Evolutionary conservation across 768 basidiomycete genomes (phyloP), one percentile per base, ranked within the genome.

Genomic region (Xanthoconium stramineum): DNA sequence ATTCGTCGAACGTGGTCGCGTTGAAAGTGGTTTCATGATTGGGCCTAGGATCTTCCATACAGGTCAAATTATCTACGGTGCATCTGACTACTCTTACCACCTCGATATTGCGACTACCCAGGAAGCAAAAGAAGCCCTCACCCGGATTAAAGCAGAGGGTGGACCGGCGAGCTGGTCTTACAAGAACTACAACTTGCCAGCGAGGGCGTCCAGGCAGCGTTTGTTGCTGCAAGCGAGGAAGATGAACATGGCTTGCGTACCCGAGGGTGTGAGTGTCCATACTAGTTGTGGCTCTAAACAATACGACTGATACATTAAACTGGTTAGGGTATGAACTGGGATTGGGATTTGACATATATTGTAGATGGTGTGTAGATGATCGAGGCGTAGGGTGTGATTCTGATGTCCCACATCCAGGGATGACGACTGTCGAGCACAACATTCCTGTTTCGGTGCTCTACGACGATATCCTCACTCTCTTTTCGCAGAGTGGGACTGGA

Each of bases 261-360:
- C 88, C 0, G 88, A 89, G 69, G 88, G 87, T 38, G 77, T 79
- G 42, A 61, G 77, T 73, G 15, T 7, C n/a, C 13, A 38, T 30
- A 8, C 35, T 28, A 24, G 24, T 24, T 24, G 17, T 17, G 2
- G 55, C 24, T 17, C 6, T 10, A 5, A 29, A 39, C 3, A 20
- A 40, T 43, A 29, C 10, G 13, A 48, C 43, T 56, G 11, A 61
- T n/a, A 9, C 13, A 19, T 15, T 33, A 30, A 19, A 36, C 19
- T 29, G 19, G 10, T 39, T 47, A 78, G 75, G 88, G 88, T 10
- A 88, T 88, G 87, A 88, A 86, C 64, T 83, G 77, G 30, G 88
- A 90, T 62, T 90, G 88, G 88, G 87, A 89, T 61, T 69, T 83
- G 60, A 88, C 88, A 0, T 90, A 89, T 61, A 88, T 89, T 53